Conservation (phyloP, 2,329 filamentous ascomycete species). For the Neophaeococcomyces mojaviensis region DNA sequence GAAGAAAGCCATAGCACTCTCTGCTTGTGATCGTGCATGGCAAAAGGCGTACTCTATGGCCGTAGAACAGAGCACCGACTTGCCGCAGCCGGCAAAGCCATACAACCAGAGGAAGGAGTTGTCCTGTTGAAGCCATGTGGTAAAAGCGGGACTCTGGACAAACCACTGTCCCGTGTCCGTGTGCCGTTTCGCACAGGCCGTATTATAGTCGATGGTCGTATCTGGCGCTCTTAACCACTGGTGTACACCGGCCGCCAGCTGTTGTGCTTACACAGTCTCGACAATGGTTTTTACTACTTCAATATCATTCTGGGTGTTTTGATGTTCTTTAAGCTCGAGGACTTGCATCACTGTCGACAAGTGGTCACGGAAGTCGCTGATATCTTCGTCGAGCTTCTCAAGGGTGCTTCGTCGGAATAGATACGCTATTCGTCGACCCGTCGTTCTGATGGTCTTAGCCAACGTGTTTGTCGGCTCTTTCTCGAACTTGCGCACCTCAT, state of each 20-base stretch:
- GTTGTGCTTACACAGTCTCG: conserved; percentile 21
- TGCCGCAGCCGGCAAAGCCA: conserved; percentile 28
- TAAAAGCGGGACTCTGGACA: conserved; percentile 17
- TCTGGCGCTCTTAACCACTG: too few species aligned
- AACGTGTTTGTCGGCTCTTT: conserved; percentile 7
- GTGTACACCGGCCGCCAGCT: conserved; percentile 23
- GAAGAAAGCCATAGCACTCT: conserved; percentile 24
- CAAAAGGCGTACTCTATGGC: conserved; percentile 23
- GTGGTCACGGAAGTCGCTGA: conserved; percentile 27
- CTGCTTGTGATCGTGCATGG: conserved; percentile 8
- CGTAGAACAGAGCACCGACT: conserved; percentile 28
- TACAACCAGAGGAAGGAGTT: conserved; percentile 28
- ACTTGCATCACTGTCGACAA: conserved; percentile 28
- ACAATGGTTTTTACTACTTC: conserved; percentile 26
- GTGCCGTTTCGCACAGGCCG: conserved; percentile 27
- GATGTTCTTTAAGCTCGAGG: conserved; percentile 26
- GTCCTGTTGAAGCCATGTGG: conserved; percentile 20
- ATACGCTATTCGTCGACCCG: conserved; percentile 22
- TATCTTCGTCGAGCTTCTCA: conserved; percentile 32
- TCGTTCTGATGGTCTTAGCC: conserved; percentile 12
- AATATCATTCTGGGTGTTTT: conserved; percentile 24
- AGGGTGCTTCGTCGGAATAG: conserved; percentile 33
- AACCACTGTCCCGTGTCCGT: conserved; percentile 31
- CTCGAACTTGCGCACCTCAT: conserved; percentile 25
- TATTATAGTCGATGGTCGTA: conserved; percentile 29